Percentiles rank a stretch among this genome's conserved stretches.
phyloP scores from a whole-genome alignment of 257 asterid species.

The Capsicum pubescens region DNA sequence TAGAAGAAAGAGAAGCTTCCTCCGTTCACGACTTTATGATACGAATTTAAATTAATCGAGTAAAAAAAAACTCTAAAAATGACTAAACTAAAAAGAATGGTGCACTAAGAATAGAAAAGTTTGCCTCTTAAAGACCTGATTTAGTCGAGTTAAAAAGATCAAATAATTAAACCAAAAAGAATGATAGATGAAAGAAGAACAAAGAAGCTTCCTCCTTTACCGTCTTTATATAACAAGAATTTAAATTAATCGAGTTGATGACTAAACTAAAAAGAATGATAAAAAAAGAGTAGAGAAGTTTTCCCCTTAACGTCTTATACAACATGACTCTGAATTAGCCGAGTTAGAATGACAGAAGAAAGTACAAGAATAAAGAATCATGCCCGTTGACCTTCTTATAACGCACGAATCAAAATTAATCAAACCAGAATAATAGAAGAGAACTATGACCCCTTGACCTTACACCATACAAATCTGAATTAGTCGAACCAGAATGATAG shows the following conservation, averaged over 20 bases:
- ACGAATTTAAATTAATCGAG: neutral
- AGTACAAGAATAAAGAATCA: too few relatives aligned
- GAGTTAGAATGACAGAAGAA: neutral
- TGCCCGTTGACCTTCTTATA: too few relatives aligned
- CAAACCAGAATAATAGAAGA: too few relatives aligned
- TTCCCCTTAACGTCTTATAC: too few relatives aligned
- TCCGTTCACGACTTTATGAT: neutral
- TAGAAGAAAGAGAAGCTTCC: neutral
- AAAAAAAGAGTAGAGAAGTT: neutral
- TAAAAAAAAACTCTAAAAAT: neutral
- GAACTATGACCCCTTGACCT: too few relatives aligned
- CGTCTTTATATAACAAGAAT: too few relatives aligned
- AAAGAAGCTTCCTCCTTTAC: too few relatives aligned
- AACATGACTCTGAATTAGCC: neutral
- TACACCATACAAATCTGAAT: neutral
- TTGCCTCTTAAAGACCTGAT: neutral
- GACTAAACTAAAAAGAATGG: neutral
- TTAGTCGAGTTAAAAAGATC: neutral
- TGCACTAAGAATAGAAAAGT: neutral
- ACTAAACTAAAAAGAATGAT: too few relatives aligned
- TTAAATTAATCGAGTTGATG: too few relatives aligned
- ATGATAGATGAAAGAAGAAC: neutral
- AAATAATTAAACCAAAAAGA: too few relatives aligned
- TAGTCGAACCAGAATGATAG: neutral
- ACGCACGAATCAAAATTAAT: too few relatives aligned